A percentile compares a stretch with the other conserved stretches of the same genome.
Evolutionary conservation across 140 eudicot genomes (phyloP).

Genomic region (Artemisia princeps): DNA sequence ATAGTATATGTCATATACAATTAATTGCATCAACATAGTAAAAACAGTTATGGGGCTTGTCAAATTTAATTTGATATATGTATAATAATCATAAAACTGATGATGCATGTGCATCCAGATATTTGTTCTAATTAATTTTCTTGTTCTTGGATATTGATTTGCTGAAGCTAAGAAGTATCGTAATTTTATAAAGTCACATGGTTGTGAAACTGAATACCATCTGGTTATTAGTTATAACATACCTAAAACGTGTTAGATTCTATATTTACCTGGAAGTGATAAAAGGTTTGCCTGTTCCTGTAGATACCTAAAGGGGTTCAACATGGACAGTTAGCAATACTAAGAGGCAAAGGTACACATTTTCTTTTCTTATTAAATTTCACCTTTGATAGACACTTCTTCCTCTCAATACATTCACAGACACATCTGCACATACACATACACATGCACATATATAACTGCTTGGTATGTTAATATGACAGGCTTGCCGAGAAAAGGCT

Average conservation of each 20-base stretch:
- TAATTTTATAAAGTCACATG: background rate
- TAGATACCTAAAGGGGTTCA: slow-evolving; percentile 96
- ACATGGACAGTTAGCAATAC: slow-evolving; percentile 61
- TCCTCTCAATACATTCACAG: background rate
- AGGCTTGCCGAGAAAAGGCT: slow-evolving; percentile 81
- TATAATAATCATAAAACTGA: no score
- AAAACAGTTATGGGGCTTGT: no score
- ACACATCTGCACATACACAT: background rate
- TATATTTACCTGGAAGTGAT: slow-evolving; percentile 8
- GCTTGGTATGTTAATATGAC: slow-evolving; percentile 22
- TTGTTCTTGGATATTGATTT: background rate
- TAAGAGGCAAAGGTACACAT: slow-evolving; percentile 73
- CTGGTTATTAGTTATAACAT: background rate
- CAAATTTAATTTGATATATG: no score
- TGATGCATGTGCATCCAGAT: no score
- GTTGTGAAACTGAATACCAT: background rate
- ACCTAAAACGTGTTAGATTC: background rate
- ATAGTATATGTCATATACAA: no score
- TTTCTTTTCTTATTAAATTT: slow-evolving; percentile 12
- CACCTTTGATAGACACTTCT: background rate
- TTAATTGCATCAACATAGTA: no score
- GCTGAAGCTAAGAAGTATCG: background rate
- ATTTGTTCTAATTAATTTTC: background rate
- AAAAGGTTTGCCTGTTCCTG: slow-evolving; percentile 18
- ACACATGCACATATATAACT: background rate